Evolutionary conservation across 225 moss, liverwort and hornwort species (phyloP), one percentile per base, ranked within the genome.

Genomic region (Sphagnum contortum): DNA sequence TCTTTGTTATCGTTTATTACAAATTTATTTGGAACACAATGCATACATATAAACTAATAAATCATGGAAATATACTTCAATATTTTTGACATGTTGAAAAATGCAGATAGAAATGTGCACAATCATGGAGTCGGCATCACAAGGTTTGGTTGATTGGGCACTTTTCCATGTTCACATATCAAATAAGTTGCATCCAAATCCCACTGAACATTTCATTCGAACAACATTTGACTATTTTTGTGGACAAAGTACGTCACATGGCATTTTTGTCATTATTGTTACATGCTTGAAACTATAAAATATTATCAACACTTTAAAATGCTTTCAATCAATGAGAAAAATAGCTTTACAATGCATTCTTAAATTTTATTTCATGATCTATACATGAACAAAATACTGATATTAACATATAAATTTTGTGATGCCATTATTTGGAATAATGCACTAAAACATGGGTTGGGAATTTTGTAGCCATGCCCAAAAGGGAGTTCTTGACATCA

Each of bases 401-500:
- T 13, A 29, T 29, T 29, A 29, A 29, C 29, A 29, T 29, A 29
- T 29, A 29, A 29, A 29, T 3, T 58, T 58, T 58, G 58, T 58
- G 58, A 58, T 58, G 58, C 44, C 58, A 44, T 12, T 58, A 13
- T 58, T 13, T 58, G 12, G 4, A 55, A 55, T 55, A 55, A 7
- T 55, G 54, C 54, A 55, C 1, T 11, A 7, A 6, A 6, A 6
- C 54, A 55, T 55, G 8, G 11, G 54, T 55, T 58, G 57, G 57
- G 0, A n/a, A 46, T 45, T 4, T 4, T 9, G 48, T n/a, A 63
- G 62, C 50, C 49, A 3, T 48, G 48, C 45, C 48, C 2, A 29
- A 64, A 52, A 50, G 60, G 64, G 65, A 72, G 14, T 72, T 81
- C 9, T 68, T 81, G 45, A 69, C 77, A 57, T 64, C 9, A 4